Conservation (phyloP, 2,329 filamentous ascomycete species). For the Phyllosticta citrichinensis region DNA sequence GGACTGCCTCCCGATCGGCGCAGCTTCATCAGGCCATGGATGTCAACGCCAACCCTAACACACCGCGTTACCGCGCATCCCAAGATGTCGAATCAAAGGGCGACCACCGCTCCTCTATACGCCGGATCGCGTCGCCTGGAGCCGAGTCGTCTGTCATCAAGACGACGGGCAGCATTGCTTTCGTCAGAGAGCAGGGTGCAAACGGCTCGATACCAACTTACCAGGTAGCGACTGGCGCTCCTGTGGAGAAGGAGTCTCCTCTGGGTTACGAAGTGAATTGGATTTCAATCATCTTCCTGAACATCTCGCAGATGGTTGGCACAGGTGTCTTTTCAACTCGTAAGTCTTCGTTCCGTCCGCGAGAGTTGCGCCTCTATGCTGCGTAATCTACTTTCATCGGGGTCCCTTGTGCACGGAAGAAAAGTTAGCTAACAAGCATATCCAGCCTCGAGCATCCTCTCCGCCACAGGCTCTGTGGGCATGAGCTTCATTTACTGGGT, state of each 20-base stretch:
- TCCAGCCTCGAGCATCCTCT: constrained; percentile 48
- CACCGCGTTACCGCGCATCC: background rate
- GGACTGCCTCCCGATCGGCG: background rate
- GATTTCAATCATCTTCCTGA: constrained; percentile 49
- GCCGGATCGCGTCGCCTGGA: constrained; percentile 3
- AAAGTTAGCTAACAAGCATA: background rate
- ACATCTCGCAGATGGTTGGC: constrained; percentile 53
- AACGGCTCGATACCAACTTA: constrained; percentile 44
- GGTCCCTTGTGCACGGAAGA: background rate
- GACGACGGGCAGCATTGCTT: constrained; percentile 33
- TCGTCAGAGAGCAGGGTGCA: constrained; percentile 33
- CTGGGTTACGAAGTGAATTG: constrained; percentile 50
- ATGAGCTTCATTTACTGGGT: constrained; percentile 55
- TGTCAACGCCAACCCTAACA: background rate
- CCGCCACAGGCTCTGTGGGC: constrained; percentile 51
- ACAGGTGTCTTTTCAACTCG: constrained; percentile 57
- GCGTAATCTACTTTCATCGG: background rate
- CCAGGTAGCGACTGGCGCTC: constrained; percentile 53
- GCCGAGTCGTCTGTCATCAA: constrained; percentile 10
- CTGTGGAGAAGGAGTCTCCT: constrained; percentile 49
- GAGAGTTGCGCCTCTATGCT: too few species aligned
- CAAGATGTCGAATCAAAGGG: background rate
- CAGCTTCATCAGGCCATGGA: background rate
- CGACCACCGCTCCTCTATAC: background rate
- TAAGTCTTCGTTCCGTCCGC: constrained; percentile 25